Percentiles rank a stretch among this genome's conserved stretches.
phyloP scores from a whole-genome alignment of 2,329 filamentous ascomycete genomes.

The Aureobasidium uvarum region DNA sequence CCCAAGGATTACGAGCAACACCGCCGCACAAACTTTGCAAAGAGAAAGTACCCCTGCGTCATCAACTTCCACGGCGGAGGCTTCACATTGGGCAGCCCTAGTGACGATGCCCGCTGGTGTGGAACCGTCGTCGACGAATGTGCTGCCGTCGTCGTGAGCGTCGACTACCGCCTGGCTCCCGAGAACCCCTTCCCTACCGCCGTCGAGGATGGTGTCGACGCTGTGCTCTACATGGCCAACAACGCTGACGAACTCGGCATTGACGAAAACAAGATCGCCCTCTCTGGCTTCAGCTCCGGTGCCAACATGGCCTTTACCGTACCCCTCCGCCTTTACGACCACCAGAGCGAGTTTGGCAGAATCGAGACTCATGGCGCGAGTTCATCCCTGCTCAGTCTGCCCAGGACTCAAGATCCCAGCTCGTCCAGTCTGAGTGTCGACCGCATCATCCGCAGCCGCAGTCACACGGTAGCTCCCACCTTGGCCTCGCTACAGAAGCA shows the following conservation, averaged over 20 bases:
- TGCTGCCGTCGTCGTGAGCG: conserved; percentile 58
- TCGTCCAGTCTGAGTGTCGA: conserved; percentile 30
- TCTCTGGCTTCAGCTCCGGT: conserved; percentile 63
- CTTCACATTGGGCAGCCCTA: conserved; percentile 59
- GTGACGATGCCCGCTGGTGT: conserved; percentile 62
- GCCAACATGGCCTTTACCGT: conserved; percentile 63
- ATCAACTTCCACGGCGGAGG: conserved; percentile 66
- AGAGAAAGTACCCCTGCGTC: conserved; percentile 52
- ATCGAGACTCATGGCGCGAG: conserved; percentile 26
- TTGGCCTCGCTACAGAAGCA: conserved; percentile 20
- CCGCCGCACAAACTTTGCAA: conserved; percentile 37
- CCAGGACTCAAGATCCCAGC: conserved; percentile 27
- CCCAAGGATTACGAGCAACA: conserved; percentile 52
- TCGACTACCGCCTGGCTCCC: conserved; percentile 61
- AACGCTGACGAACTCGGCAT: conserved; percentile 57
- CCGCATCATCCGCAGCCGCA: conserved; percentile 28
- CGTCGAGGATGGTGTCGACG: conserved; percentile 63
- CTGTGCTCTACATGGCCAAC: conserved; percentile 57
- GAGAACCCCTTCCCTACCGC: conserved; percentile 62
- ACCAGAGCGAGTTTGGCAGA: conserved; percentile 39
- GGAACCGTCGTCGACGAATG: conserved; percentile 55
- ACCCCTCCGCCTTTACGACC: conserved; percentile 56
- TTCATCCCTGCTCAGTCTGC: conserved; percentile 23
- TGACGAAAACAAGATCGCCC: conserved; percentile 56
- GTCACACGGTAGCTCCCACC: conserved; percentile 19